Evolutionary conservation across 169 alveolate genomes (phyloP).

Genomic region (Eimeria necatrix): DNA sequence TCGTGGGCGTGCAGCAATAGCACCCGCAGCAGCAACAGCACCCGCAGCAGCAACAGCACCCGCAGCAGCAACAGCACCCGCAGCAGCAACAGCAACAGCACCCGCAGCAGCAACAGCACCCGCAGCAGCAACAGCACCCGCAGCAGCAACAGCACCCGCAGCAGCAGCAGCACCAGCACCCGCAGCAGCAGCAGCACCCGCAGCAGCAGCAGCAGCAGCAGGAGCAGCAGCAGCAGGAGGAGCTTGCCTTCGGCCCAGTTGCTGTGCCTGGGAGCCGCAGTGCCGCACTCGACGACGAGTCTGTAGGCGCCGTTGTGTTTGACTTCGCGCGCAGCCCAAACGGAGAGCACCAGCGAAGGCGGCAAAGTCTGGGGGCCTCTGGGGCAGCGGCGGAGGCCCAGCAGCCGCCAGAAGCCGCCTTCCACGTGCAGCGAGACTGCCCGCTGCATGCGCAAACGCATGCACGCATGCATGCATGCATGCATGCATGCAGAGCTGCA

Average conservation of each 20-base stretch:
- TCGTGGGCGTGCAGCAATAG: neutral
- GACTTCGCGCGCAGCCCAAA: constrained; percentile 33
- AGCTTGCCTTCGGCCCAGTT: constrained; percentile 16
- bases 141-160: constrained; percentile 1
- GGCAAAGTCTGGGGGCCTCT: constrained; percentile 39
- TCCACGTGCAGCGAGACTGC: constrained; percentile 46
- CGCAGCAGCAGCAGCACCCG: neutral
- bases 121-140: neutral
- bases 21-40: neutral
- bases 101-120: neutral
- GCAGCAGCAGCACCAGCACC: constrained; percentile 26
- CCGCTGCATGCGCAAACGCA: constrained; percentile 22
- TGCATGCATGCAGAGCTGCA: too few species aligned
- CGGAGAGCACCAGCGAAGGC: neutral
- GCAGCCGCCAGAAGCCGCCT: constrained; percentile 44
- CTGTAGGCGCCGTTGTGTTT: constrained; percentile 48
- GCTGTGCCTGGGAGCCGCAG: constrained; percentile 23
- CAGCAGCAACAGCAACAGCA: neutral
- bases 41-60: neutral
- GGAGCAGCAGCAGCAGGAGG: neutral
- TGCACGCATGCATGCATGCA: neutral
- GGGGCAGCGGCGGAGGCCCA: constrained; percentile 43
- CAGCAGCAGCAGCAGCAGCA: neutral
- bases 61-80: neutral
- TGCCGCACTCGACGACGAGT: constrained; percentile 29